Evolutionary conservation across 2,329 filamentous ascomycete genomes (phyloP).

Genomic region (Elsinoe batatas): DNA sequence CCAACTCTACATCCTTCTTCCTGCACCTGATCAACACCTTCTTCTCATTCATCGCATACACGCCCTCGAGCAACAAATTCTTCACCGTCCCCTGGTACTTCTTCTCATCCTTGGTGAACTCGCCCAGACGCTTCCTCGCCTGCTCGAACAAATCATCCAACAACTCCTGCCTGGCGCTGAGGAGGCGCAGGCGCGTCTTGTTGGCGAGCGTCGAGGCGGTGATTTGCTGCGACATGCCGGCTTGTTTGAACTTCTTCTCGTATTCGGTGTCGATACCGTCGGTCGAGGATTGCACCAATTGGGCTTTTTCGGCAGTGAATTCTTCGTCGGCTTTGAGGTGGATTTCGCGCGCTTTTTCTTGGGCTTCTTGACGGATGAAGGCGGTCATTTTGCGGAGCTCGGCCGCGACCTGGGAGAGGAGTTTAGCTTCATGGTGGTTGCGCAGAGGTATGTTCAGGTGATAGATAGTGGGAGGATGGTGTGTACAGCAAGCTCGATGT

Average conservation of each 20-base stretch:
- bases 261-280: conserved; percentile 84
- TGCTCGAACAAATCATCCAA: conserved; percentile 82
- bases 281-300: conserved; percentile 93
- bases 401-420: conserved; percentile 63
- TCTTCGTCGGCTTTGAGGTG: conserved; percentile 98
- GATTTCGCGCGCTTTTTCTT: conserved; percentile 95
- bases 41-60: conserved; percentile 78
- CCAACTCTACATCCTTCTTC: conserved; percentile 65
- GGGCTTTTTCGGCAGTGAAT: conserved; percentile 97
- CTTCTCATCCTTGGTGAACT: conserved; percentile 55
- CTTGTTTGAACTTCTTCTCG: conserved; percentile 99
- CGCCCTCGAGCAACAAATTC: conserved; percentile 75
- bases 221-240: conserved; percentile 97
- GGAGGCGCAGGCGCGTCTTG: conserved; percentile 84
- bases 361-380: conserved; percentile 98
- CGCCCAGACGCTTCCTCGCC: conserved; percentile 61
- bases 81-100: conserved; percentile 71
- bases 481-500: too few relatives aligned
- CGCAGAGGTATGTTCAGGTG: background rate
- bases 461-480: conserved; percentile 9
- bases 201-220: conserved; percentile 92
- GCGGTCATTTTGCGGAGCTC: conserved; percentile 99
- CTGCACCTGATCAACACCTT: conserved; percentile 65
- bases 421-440: conserved; percentile 20
- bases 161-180: conserved; percentile 78